Percentiles rank a stretch among this genome's conserved stretches.
Conservation (phyloP, 2,329 filamentous ascomycete genomes). For the Rhynchosporium agropyri region DNA sequence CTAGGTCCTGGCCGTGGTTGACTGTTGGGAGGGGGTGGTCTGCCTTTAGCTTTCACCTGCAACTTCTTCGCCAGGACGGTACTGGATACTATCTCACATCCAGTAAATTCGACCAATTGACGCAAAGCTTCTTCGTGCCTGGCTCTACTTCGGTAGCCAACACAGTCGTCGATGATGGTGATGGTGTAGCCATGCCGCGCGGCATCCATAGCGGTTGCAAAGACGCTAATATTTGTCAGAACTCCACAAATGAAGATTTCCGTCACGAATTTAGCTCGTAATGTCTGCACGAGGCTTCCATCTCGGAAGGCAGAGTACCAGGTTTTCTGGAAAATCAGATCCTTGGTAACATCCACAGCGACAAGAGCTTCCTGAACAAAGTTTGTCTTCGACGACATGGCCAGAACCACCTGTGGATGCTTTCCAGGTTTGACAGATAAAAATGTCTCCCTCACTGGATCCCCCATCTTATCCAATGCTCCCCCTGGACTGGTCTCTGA, state of each 20-base stretch:
- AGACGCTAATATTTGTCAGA: constrained; percentile 83
- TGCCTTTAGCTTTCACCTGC: constrained; percentile 30
- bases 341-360: constrained; percentile 44
- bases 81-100: constrained; percentile 41
- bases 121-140: constrained; percentile 57
- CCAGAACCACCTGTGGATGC: constrained; percentile 48
- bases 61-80: constrained; percentile 35
- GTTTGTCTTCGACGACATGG: constrained; percentile 50
- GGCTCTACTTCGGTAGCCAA: constrained; percentile 72
- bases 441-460: constrained; percentile 35
- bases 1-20: constrained; percentile 26
- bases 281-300: constrained; percentile 70
- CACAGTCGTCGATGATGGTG: constrained; percentile 84
- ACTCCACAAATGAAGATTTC: constrained; percentile 88
- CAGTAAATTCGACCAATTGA: constrained; percentile 39
- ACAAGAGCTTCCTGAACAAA: constrained; percentile 49
- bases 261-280: constrained; percentile 85
- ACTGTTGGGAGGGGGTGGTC: constrained; percentile 26
- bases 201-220: constrained; percentile 89
- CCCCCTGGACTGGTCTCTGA: constrained; percentile 14
- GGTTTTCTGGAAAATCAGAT: constrained; percentile 64
- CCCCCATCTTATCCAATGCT: constrained; percentile 28
- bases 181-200: constrained; percentile 86
- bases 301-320: constrained; percentile 87
- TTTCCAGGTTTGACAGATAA: constrained; percentile 35